phyloP scores from a whole-genome alignment of 176 grass and related monocot genomes.

The Aegilops bicornis region DNA sequence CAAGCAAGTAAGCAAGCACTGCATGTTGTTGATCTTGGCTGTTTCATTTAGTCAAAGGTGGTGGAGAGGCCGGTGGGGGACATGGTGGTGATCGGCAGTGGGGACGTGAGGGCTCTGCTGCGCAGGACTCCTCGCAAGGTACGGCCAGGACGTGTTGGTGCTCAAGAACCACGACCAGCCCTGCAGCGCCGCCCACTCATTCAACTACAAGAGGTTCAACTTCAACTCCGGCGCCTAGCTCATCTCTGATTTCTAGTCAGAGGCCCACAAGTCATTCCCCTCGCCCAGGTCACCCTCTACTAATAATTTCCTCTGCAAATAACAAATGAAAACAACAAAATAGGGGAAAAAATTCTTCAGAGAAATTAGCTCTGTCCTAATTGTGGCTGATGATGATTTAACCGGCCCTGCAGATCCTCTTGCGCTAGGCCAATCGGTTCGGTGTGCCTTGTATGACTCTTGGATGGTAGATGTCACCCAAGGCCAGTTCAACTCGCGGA shows the following conservation, averaged over 20 bases:
- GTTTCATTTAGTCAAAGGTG: background rate
- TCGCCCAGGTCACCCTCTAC: no score
- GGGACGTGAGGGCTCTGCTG: conserved; percentile 68
- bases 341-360: no score
- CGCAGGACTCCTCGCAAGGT: conserved; percentile 72
- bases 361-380: no score
- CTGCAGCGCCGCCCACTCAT: conserved; percentile 84
- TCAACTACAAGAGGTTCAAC: conserved; percentile 34
- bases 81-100: conserved; percentile 72
- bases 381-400: conserved; percentile 29
- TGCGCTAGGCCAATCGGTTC: conserved; percentile 62
- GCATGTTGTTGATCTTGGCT: background rate
- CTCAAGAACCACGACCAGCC: conserved; percentile 77
- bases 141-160: conserved; percentile 64
- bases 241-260: no score
- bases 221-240: conserved; percentile 8
- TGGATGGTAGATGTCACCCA: conserved; percentile 86
- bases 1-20: background rate
- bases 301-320: no score
- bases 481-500: conserved; percentile 69
- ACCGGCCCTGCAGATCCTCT: conserved; percentile 55
- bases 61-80: conserved; percentile 66
- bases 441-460: conserved; percentile 75
- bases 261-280: no score
- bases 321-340: no score